Evolutionary conservation across 2,329 filamentous ascomycete species (phyloP).

Genomic region (Fusarium tupiense): DNA sequence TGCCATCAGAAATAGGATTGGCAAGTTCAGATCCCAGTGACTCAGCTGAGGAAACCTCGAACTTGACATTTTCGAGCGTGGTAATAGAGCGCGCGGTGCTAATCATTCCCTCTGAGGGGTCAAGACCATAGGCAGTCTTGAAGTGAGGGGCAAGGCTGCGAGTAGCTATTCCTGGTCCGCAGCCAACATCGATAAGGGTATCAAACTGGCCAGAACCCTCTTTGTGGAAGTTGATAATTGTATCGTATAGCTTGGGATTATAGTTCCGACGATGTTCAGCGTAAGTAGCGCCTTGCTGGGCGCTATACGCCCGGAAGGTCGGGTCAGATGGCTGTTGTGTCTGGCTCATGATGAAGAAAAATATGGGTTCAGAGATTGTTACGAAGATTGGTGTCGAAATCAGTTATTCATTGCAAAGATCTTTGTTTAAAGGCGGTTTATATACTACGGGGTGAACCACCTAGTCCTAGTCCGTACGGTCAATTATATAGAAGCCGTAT

Average conservation of each 20-base stretch:
- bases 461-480: background rate
- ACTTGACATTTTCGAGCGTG: background rate
- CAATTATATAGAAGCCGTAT: background rate
- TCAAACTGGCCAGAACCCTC: background rate
- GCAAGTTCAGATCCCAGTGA: background rate
- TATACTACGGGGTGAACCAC: too few relatives aligned
- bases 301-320: background rate
- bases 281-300: background rate
- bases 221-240: background rate
- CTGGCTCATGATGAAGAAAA: background rate
- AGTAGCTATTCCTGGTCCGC: background rate
- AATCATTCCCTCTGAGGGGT: slow-evolving; percentile 2
- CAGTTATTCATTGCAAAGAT: background rate
- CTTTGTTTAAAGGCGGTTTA: background rate
- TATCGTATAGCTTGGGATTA: background rate
- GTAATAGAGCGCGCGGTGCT: background rate
- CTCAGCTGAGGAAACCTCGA: background rate
- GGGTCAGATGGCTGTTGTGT: background rate
- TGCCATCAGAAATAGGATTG: background rate
- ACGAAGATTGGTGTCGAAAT: accelerated
- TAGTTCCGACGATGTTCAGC: background rate
- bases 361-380: too few relatives aligned
- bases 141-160: background rate
- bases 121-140: background rate
- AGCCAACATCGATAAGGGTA: background rate